Percentiles rank a stretch among this genome's conserved stretches.
Conservation (phyloP, 345 rosid species). For the Arabis hirsuta region DNA sequence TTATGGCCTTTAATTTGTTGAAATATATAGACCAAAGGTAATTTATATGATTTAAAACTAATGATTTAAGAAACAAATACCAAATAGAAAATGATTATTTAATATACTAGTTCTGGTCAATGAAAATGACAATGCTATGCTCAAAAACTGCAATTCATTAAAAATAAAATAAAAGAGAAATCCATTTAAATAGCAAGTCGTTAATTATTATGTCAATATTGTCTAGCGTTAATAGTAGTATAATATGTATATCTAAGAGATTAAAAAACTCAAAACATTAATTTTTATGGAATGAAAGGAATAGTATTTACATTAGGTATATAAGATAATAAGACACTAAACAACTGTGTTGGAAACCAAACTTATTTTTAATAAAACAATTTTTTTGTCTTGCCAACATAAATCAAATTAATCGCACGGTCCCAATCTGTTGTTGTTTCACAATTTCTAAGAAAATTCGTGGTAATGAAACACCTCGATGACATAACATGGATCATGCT, state of each 20-base stretch:
- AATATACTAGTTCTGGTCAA: slow-evolving; percentile 24
- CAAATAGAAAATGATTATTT: not conserved
- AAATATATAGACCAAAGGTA: not conserved
- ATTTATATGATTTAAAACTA: no score
- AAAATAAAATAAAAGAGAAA: not conserved
- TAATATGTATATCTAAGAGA: no score
- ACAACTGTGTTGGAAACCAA: slow-evolving; percentile 32
- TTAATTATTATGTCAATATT: slow-evolving; percentile 24
- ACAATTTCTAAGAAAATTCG: slow-evolving; percentile 43
- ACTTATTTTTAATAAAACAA: slow-evolving; percentile 18
- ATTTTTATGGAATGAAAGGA: no score
- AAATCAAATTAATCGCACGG: slow-evolving; percentile 36
- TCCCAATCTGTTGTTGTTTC: slow-evolving; percentile 43
- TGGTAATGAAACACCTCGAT: slow-evolving; percentile 45
- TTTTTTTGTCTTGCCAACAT: not conserved
- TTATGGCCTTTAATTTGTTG: not conserved
- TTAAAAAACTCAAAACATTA: no score
- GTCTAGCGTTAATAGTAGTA: slow-evolving; percentile 9
- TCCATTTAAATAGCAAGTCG: not conserved
- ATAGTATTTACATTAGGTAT: slow-evolving; percentile 33
- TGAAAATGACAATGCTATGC: slow-evolving; percentile 31
- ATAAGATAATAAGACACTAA: slow-evolving; percentile 14
- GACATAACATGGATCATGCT: slow-evolving; percentile 44
- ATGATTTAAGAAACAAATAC: no score
- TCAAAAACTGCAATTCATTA: not conserved